A percentile compares a stretch with the other conserved stretches of the same genome.
These are phyloP conservation scores for Vairimorpha ceranae DNA, from an alignment of 371 early-diverging fungal genomes.

Conservation along the genomic window DNA sequence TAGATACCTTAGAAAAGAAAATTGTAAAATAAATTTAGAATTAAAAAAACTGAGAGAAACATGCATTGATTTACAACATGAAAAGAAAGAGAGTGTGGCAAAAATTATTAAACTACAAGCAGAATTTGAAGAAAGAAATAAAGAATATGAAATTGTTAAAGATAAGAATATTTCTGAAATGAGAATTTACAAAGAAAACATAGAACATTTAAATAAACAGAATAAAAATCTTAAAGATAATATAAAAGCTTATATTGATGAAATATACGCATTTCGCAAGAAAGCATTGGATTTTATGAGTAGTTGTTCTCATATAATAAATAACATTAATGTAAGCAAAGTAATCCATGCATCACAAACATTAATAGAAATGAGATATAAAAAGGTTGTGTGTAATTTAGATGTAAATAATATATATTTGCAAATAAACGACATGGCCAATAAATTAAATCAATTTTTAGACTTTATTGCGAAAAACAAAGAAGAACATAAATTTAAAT, in stretches of 20 bases:
- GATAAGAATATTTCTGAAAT: neutral
- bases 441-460: no score
- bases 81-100: neutral
- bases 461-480: no score
- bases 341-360: no score
- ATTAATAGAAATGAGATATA: no score
- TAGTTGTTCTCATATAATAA: no score
- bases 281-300: neutral
- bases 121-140: neutral
- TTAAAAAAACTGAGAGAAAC: neutral
- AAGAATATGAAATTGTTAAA: neutral
- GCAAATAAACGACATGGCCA: no score
- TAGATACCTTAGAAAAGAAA: neutral
- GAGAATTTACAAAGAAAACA: neutral
- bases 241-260: no score
- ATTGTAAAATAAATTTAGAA: neutral
- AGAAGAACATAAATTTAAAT: no score
- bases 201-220: neutral
- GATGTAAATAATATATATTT: no score
- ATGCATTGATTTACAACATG: neutral
- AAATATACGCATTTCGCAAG: neutral
- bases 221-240: neutral
- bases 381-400: no score
- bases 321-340: no score
- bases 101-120: neutral